These are phyloP conservation scores for Cladosporium sp. DNA, from an alignment of 2,329 filamentous ascomycete genomes.

Conservation along the genomic window DNA sequence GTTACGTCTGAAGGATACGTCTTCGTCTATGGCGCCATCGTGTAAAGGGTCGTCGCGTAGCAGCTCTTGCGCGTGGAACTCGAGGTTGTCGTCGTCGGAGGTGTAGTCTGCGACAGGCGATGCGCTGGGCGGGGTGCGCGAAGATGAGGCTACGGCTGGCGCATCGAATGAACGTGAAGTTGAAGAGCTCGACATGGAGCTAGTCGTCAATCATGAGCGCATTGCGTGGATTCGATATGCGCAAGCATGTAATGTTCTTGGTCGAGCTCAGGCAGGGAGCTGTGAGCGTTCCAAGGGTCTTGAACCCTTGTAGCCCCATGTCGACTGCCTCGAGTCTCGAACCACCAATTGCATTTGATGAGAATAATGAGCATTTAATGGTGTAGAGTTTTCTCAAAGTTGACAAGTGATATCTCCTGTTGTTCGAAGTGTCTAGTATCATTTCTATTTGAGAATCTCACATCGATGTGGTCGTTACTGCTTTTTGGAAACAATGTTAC, in stretches of 20 bases:
- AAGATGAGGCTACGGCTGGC: conserved; percentile 48
- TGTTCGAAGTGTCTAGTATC: background rate
- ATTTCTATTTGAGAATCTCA: background rate
- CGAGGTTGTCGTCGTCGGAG: conserved; percentile 37
- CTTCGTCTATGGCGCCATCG: conserved; percentile 1
- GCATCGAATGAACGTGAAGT: conserved; percentile 32
- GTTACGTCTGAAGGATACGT: conserved; percentile 71
- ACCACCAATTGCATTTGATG: background rate
- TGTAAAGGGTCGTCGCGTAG: conserved; percentile 35
- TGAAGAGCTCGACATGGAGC: conserved; percentile 40
- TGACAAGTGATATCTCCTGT: background rate
- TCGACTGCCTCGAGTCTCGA: background rate
- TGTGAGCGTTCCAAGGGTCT: background rate
- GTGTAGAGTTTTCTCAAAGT: background rate
- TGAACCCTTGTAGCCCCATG: background rate
- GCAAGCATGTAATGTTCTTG: background rate
- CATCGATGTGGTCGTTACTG: background rate
- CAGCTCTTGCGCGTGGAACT: conserved; percentile 51
- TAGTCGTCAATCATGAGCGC: conserved; percentile 18
- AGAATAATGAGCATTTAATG: background rate
- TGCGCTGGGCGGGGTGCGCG: conserved; percentile 39
- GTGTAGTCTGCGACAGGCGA: conserved; percentile 33
- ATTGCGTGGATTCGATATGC: conserved; percentile 2
- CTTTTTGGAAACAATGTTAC: background rate
- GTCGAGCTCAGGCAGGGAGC: background rate